Percentiles rank a stretch among this genome's conserved stretches.
phyloP scores from a whole-genome alignment of 345 rosid genomes.

The Heritiera littoralis region DNA sequence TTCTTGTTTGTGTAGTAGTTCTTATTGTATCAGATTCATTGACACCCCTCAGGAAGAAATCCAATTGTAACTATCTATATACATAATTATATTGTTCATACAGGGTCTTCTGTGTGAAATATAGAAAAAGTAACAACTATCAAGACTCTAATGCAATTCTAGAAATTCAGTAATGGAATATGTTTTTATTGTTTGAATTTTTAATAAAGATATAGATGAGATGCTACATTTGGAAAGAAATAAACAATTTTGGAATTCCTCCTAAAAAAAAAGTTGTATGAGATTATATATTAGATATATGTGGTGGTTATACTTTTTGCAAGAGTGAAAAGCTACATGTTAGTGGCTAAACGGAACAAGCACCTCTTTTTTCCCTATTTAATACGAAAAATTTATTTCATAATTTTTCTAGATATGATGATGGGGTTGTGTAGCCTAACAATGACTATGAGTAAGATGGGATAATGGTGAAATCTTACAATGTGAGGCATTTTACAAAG shows the following conservation, averaged over 20 bases:
- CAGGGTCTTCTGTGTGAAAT: background rate
- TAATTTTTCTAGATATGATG: background rate
- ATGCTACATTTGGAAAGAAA: background rate
- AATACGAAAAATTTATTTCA: background rate
- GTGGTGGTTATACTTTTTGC: constrained; percentile 3
- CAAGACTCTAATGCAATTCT: background rate
- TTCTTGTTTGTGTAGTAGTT: background rate
- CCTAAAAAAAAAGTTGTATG: background rate
- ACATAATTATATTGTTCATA: background rate
- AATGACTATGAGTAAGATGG: background rate
- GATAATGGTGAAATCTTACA: background rate
- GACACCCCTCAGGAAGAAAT: background rate
- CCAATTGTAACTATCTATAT: background rate
- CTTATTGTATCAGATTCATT: background rate
- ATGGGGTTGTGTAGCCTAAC: background rate
- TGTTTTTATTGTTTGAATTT: constrained; percentile 1
- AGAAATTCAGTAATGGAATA: constrained; percentile 7
- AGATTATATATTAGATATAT: background rate
- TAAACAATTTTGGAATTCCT: background rate
- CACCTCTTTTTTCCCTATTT: background rate
- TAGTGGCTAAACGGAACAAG: background rate
- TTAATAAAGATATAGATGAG: background rate
- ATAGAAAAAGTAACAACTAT: background rate
- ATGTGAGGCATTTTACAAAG: background rate
- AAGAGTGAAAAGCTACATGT: background rate